These are phyloP conservation scores for maize (Zea mays) DNA, from an alignment of 176 grass and related monocot genomes.

Conservation along the genomic window DNA sequence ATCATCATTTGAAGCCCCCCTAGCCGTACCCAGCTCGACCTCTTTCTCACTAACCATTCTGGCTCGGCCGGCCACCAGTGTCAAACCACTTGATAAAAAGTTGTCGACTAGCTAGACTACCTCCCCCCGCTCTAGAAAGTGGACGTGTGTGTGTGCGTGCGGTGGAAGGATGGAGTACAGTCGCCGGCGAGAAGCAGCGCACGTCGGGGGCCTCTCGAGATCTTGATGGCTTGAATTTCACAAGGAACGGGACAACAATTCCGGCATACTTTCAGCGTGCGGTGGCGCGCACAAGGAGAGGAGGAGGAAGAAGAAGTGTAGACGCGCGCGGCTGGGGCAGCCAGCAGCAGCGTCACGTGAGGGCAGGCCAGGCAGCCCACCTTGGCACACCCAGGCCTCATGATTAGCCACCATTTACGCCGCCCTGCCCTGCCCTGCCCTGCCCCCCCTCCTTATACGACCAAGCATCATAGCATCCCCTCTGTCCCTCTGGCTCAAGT, in stretches of 20 bases:
- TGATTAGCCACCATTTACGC: conserved; percentile 89
- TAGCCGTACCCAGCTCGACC: conserved; percentile 23
- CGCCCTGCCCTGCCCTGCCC: background rate
- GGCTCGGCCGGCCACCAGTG: background rate
- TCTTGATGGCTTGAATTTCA: no score
- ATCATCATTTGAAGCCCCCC: conserved; percentile 63
- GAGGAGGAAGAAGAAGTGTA: no score
- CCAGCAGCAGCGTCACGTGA: no score
- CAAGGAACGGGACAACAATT: no score
- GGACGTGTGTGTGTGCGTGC: background rate
- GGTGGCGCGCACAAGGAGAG: background rate
- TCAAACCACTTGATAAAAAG: conserved; percentile 29
- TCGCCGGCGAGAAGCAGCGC: background rate
- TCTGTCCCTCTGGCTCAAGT: conserved; percentile 10
- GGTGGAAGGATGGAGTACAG: background rate
- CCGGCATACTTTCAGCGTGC: no score
- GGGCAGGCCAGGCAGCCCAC: background rate
- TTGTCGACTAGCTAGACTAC: no score
- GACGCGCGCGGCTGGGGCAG: no score
- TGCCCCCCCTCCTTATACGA: background rate
- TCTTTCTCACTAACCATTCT: background rate
- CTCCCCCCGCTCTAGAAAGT: background rate
- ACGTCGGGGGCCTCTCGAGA: background rate
- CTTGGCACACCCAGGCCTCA: conserved; percentile 43
- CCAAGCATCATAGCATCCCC: conserved; percentile 32